These are phyloP conservation scores for Furcasterigmium sp. DNA, from an alignment of 2,329 filamentous ascomycete species.

Conservation along the genomic window DNA sequence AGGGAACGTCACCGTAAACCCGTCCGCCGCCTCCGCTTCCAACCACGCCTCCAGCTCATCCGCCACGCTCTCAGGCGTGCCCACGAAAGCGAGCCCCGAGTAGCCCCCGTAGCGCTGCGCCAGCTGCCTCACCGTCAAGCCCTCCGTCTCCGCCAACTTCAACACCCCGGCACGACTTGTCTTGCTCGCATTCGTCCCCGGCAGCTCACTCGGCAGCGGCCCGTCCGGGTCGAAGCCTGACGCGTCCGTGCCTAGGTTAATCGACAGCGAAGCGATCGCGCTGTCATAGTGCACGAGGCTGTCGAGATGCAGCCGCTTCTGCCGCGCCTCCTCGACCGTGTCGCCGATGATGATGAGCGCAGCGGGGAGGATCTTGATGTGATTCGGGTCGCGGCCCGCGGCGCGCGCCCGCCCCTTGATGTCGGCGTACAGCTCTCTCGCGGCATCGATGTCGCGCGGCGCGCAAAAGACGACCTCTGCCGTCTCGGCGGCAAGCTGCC, in stretches of 20 bases:
- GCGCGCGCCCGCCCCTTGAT: conserved; percentile 41
- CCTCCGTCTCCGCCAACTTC: conserved; percentile 36
- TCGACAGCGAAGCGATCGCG: conserved; percentile 45
- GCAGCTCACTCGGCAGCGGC: conserved; percentile 40
- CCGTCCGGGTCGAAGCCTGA: conserved; percentile 42
- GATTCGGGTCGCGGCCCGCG: conserved; percentile 37
- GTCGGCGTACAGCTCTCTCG: conserved; percentile 43
- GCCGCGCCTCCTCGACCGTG: conserved; percentile 39
- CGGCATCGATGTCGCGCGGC: conserved; percentile 35
- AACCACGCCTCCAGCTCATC: conserved; percentile 45
- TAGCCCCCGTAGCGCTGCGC: conserved; percentile 45
- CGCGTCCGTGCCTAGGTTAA: conserved; percentile 40
- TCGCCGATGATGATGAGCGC: conserved; percentile 45
- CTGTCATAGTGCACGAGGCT: conserved; percentile 49
- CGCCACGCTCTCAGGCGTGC: conserved; percentile 40
- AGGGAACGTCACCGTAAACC: conserved; percentile 45
- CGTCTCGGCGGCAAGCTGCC: conserved; percentile 46
- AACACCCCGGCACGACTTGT: conserved; percentile 37
- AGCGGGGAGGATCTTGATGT: conserved; percentile 47
- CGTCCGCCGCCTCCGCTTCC: conserved; percentile 40
- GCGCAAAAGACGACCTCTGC: conserved; percentile 49
- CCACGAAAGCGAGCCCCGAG: conserved; percentile 44
- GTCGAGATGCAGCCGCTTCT: conserved; percentile 42
- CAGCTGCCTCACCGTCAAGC: conserved; percentile 44
- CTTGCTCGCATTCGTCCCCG: conserved; percentile 50